phyloP scores from a whole-genome alignment of 331 rosid species.

The Stylosanthes scabra region DNA sequence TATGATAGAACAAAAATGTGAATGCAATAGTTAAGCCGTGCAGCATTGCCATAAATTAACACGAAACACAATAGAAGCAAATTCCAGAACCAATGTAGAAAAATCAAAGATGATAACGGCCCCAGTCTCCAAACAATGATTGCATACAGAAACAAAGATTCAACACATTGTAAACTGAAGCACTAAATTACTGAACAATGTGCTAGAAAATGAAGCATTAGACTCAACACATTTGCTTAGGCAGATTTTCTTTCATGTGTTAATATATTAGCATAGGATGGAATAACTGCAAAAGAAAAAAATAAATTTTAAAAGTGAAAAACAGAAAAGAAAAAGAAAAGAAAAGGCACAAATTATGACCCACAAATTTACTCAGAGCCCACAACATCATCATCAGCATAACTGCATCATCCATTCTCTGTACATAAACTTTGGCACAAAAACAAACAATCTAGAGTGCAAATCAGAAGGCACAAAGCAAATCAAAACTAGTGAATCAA shows the following conservation, averaged over 20 bases:
- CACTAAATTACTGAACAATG: constrained; percentile 22
- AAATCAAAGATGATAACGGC: constrained; percentile 19
- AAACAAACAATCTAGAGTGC: constrained; percentile 41
- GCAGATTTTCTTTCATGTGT: constrained; percentile 37
- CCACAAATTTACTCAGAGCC: constrained; percentile 56
- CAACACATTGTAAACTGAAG: constrained; percentile 24
- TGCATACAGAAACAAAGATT: constrained; percentile 23
- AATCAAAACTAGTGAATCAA: constrained; percentile 19
- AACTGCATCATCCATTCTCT: constrained; percentile 33
- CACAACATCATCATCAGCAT: constrained; percentile 35
- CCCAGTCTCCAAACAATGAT: constrained; percentile 31
- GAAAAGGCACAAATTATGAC: constrained; percentile 47
- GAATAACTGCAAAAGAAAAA: constrained; percentile 24
- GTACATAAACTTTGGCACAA: constrained; percentile 27
- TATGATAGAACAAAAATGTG: constrained; percentile 30
- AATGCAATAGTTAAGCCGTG: constrained; percentile 18
- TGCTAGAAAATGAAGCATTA: constrained; percentile 36
- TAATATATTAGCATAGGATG: background rate
- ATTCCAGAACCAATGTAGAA: constrained; percentile 31
- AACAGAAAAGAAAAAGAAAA: background rate
- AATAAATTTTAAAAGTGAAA: constrained; percentile 14
- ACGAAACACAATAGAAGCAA: constrained; percentile 21
- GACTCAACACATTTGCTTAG: constrained; percentile 31
- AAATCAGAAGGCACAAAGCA: constrained; percentile 33
- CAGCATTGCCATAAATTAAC: constrained; percentile 28